Base-by-base conservation (phyloP, 441 rosid species). In the Euphorbia celastroides region DNA sequence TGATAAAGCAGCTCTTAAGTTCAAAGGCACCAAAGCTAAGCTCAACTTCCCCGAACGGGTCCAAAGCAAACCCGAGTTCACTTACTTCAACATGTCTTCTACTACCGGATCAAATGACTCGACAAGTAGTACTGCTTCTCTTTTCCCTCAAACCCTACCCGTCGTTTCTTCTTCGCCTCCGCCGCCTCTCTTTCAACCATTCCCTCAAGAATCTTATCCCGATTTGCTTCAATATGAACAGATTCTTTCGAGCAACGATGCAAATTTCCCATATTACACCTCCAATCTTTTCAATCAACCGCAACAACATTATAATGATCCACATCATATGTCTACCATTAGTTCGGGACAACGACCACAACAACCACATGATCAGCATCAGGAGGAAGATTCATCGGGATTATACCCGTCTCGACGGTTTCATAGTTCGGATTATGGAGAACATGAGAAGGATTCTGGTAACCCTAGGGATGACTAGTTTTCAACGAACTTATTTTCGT, bases 161-260 rank as follows among this genome's bases (percentile, higher is more conserved):
- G 75, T 70, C 10, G 57, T 72, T 36, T 56, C 76, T n/a, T 65
- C 50, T 9, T 60, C 73, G 20, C 59, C 65, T 44, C 32, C 22
- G 50, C 50, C 70, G 13, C 65, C 60, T 30, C 62, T 74, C 27
- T 68, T 74, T 16, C 66, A 78, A 31, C n/a, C 70, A n/a, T 68
- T 79, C 12, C 73, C 76, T 0, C 81, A 80, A 2, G 77, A 75
- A 8, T 48, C 74, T 41, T 88, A 82, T 73, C 92, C 88, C 5
- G 85, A 88, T 78, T 77, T 86, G 57, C 70, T 77, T 62, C 88
- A 87, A 42, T 92, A 90, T 48, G 98, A 96, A 28, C 92, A 86
- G 44, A 77, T 92, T 44, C 89, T 92, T 38, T 84, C 98, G 0
- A 79, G 90, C 60, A 81, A 69, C 54, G 93, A 84, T 16, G 83